Percentiles rank a stretch among this genome's conserved stretches.
These are phyloP conservation scores for Apiosordaria backusii DNA, from an alignment of 495 filamentous ascomycete genomes.

Conservation along the genomic window DNA sequence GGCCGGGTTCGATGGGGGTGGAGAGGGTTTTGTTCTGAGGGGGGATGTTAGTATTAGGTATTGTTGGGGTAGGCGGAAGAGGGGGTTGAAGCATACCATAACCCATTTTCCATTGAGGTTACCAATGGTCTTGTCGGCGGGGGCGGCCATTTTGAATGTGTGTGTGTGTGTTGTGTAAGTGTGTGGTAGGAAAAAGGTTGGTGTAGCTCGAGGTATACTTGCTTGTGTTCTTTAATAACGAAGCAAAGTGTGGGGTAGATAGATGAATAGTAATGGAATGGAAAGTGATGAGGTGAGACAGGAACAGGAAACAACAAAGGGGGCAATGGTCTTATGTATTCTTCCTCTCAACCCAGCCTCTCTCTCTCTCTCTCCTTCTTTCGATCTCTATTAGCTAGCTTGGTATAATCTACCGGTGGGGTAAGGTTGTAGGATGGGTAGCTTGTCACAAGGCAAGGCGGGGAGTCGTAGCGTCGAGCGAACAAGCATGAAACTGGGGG, in stretches of 20 bases:
- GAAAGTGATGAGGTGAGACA: constrained; percentile 1
- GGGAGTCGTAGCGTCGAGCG: neutral
- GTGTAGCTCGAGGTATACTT: neutral
- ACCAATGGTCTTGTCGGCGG: constrained; percentile 63
- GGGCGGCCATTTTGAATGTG: constrained; percentile 71
- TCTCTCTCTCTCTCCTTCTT: neutral
- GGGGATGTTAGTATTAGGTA: neutral
- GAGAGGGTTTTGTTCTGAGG: constrained; percentile 76
- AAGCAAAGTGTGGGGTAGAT: neutral
- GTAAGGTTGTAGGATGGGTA: neutral
- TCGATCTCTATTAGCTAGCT: neutral
- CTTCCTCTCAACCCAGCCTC: neutral
- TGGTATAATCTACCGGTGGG: neutral
- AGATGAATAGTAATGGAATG: neutral
- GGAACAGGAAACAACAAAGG: neutral
- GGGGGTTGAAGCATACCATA: constrained; percentile 55
- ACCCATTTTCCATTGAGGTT: constrained; percentile 74
- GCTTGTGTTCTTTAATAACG: neutral
- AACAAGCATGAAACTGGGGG: neutral
- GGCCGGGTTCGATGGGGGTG: constrained; percentile 64
- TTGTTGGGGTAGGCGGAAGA: constrained; percentile 3
- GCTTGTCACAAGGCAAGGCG: neutral
- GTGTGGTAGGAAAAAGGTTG: neutral
- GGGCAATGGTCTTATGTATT: neutral
- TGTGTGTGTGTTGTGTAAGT: constrained; percentile 3